Conservation (phyloP, 495 filamentous ascomycete species). For the Penicillium antarcticum region DNA sequence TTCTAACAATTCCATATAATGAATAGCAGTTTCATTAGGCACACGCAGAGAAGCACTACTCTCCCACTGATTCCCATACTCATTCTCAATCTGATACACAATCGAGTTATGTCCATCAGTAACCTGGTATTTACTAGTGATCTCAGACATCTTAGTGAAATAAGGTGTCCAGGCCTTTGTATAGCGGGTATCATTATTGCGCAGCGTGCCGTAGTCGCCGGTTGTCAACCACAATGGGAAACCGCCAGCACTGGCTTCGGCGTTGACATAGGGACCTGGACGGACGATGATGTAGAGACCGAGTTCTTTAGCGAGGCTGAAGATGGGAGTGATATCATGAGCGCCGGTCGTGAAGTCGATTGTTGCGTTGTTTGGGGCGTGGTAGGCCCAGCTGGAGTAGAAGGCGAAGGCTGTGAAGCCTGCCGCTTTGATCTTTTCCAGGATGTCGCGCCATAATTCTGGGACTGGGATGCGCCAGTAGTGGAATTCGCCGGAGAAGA, state of each 20-base stretch:
- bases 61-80: slow-evolving; percentile 57
- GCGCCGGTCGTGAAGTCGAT: slow-evolving; percentile 57
- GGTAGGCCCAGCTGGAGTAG: slow-evolving; percentile 58
- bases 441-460: slow-evolving; percentile 55
- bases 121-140: slow-evolving; percentile 51
- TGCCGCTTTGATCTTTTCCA: slow-evolving; percentile 62
- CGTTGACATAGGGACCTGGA: slow-evolving; percentile 44
- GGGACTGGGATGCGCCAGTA: slow-evolving; percentile 60
- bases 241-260: slow-evolving; percentile 55
- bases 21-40: slow-evolving; percentile 45
- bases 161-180: slow-evolving; percentile 51
- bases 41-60: slow-evolving; percentile 32
- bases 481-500: slow-evolving; percentile 61
- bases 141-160: slow-evolving; percentile 43
- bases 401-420: slow-evolving; percentile 55
- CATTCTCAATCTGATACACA: slow-evolving; percentile 60
- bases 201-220: slow-evolving; percentile 54
- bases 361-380: slow-evolving; percentile 46
- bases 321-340: slow-evolving; percentile 49
- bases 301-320: slow-evolving; percentile 52
- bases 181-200: slow-evolving; percentile 57
- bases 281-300: slow-evolving; percentile 39
- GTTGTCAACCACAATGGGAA: slow-evolving; percentile 61
- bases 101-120: slow-evolving; percentile 55
- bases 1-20: slow-evolving; percentile 57